A percentile compares a stretch with the other conserved stretches of the same genome.
phyloP scores from a whole-genome alignment of 306 rosid genomes.

The Quillaja saponaria region DNA sequence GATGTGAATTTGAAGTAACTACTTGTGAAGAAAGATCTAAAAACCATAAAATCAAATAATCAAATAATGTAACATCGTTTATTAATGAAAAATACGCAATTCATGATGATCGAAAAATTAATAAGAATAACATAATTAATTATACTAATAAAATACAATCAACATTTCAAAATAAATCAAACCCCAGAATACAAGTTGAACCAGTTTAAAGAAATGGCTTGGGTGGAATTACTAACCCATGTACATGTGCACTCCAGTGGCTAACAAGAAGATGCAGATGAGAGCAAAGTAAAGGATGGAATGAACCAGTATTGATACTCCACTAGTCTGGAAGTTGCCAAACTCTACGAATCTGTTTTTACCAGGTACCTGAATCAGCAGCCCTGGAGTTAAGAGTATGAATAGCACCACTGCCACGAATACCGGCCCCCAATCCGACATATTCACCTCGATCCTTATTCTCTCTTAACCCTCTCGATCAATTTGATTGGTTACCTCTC shows the following conservation, averaged over 20 bases:
- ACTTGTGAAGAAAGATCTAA: too few species aligned
- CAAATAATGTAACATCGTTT: too few species aligned
- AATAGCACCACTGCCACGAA: constrained; percentile 82
- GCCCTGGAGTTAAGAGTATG: constrained; percentile 78
- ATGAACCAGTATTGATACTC: constrained; percentile 72
- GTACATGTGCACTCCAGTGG: constrained; percentile 67
- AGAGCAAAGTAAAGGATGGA: constrained; percentile 73
- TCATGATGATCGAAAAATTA: too few species aligned
- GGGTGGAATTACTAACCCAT: constrained; percentile 37
- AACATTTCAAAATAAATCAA: too few species aligned
- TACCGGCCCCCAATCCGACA: constrained; percentile 98
- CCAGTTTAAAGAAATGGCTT: too few species aligned
- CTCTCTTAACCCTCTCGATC: constrained; percentile 9
- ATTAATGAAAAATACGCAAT: too few species aligned
- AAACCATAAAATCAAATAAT: too few species aligned
- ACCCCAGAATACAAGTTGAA: too few species aligned
- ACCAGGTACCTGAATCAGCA: constrained; percentile 80
- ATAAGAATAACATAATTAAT: too few species aligned
- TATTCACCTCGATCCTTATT: constrained; percentile 14
- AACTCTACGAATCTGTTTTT: constrained; percentile 51
- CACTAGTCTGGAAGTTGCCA: constrained; percentile 81
- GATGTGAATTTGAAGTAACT: too few species aligned
- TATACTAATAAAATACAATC: too few species aligned
- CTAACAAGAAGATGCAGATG: constrained; percentile 81
- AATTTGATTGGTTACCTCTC: constrained; percentile 22